Evolutionary conservation across 768 basidiomycete genomes (phyloP).

Genomic region (Pulveroboletus frians): DNA sequence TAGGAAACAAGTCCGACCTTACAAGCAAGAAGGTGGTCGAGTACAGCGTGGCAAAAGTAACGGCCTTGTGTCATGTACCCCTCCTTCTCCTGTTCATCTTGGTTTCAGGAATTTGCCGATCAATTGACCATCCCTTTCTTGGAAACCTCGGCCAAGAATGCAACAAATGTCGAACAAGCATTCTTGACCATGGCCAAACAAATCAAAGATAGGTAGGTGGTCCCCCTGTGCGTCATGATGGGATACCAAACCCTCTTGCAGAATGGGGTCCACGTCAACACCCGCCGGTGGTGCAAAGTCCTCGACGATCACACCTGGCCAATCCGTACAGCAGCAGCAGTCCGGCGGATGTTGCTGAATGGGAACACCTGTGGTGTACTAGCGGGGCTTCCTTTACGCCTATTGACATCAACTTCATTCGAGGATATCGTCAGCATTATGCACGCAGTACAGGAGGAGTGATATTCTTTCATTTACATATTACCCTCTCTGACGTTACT

Average conservation of each 20-base stretch:
- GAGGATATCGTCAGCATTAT: slow-evolving; percentile 27
- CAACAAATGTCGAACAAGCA: slow-evolving; percentile 97
- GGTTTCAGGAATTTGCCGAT: slow-evolving; percentile 81
- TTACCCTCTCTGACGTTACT: slow-evolving; percentile 30
- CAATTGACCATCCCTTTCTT: slow-evolving; percentile 92
- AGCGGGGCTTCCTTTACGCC: slow-evolving; percentile 14
- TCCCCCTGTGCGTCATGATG: not conserved
- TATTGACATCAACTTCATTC: slow-evolving; percentile 12
- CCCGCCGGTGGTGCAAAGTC: slow-evolving; percentile 74
- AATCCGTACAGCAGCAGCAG: slow-evolving; percentile 73
- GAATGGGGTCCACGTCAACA: slow-evolving; percentile 81
- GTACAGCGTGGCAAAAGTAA: slow-evolving; percentile 80
- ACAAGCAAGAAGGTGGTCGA: slow-evolving; percentile 95
- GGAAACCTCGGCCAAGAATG: slow-evolving; percentile 99
- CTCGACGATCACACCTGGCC: slow-evolving; percentile 78
- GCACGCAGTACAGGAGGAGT: slow-evolving; percentile 28
- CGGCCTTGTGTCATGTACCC: slow-evolving; percentile 2
- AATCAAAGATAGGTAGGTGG: slow-evolving; percentile 78
- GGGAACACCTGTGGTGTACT: slow-evolving; percentile 13
- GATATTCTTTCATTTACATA: slow-evolving; percentile 32
- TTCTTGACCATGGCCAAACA: slow-evolving; percentile 99
- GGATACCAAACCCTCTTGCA: slow-evolving; percentile 24
- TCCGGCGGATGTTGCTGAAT: slow-evolving; percentile 76
- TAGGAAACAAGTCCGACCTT: slow-evolving; percentile 98
- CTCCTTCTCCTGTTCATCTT: slow-evolving; percentile 3